Evolutionary conservation across 768 basidiomycete genomes (phyloP).

Genomic region (Xerocomellus chrysenteron): DNA sequence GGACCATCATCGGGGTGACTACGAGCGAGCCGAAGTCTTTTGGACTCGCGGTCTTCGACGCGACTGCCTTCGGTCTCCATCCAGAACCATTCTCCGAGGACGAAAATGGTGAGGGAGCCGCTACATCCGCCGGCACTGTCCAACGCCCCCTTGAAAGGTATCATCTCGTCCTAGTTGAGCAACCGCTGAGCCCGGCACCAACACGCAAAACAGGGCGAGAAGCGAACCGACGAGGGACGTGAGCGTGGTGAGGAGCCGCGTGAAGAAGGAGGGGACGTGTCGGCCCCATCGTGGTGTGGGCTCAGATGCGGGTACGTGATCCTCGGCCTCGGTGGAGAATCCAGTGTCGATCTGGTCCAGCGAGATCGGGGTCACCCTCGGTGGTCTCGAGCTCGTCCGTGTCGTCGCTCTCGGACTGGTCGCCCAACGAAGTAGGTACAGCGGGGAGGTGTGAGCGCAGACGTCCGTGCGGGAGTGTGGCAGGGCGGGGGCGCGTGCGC

Average conservation of each 20-base stretch:
- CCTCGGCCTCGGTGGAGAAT: constrained; percentile 17
- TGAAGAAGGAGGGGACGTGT: not conserved
- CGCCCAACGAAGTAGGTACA: constrained; percentile 22
- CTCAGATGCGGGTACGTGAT: not conserved
- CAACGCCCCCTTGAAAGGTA: constrained; percentile 67
- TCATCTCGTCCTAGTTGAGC: constrained; percentile 57
- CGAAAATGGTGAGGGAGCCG: constrained; percentile 86
- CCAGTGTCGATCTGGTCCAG: constrained; percentile 7
- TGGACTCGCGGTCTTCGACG: too few species aligned
- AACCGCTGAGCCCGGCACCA: constrained; percentile 67
- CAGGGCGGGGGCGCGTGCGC: too few species aligned
- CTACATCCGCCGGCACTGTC: constrained; percentile 70
- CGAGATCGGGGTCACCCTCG: constrained; percentile 19
- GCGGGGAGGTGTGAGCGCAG: constrained; percentile 20
- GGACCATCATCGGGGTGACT: constrained; percentile 72
- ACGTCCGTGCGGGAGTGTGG: not conserved
- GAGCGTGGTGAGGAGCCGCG: not conserved
- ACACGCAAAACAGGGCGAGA: constrained; percentile 72
- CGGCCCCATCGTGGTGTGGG: constrained; percentile 6
- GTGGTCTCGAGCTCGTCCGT: constrained; percentile 14
- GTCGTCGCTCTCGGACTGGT: constrained; percentile 27
- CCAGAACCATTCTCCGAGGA: constrained; percentile 91
- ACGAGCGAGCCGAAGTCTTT: constrained; percentile 63
- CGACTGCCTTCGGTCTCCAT: constrained; percentile 10
- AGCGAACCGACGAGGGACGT: constrained; percentile 78